Evolutionary conservation across 441 rosid genomes (phyloP).

Genomic region (Flueggea neowawraea): DNA sequence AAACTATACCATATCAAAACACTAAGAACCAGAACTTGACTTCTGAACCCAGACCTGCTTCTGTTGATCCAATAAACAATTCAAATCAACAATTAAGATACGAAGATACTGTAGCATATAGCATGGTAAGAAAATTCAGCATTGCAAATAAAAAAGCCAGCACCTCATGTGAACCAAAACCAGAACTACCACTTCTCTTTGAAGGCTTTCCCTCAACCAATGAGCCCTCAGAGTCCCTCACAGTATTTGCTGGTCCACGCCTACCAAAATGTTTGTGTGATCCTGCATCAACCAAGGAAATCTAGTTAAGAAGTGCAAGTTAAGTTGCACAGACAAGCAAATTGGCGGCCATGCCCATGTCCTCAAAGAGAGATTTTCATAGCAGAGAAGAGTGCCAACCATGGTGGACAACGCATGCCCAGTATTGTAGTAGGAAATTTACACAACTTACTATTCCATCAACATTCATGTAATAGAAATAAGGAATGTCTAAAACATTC

Average conservation of each 20-base stretch:
- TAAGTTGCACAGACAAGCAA: no score
- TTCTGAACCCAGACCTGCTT: slow-evolving; percentile 88
- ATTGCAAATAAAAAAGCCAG: slow-evolving; percentile 7
- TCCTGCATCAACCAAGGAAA: slow-evolving; percentile 33
- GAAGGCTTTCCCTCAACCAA: slow-evolving; percentile 49
- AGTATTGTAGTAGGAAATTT: no score
- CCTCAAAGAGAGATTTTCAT: neutral
- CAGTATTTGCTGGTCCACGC: slow-evolving; percentile 35
- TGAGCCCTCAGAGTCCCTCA: slow-evolving; percentile 45
- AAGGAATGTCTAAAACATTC: no score
- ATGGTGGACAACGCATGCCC: no score
- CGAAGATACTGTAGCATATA: neutral
- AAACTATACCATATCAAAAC: slow-evolving; percentile 24
- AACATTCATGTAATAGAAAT: neutral
- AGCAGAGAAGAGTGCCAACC: no score
- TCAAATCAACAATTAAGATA: slow-evolving; percentile 1
- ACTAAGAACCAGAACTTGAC: slow-evolving; percentile 64
- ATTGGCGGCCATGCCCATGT: neutral
- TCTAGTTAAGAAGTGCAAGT: slow-evolving; percentile 6
- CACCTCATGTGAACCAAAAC: slow-evolving; percentile 68
- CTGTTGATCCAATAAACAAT: slow-evolving; percentile 29
- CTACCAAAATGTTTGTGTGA: slow-evolving; percentile 55
- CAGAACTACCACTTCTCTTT: slow-evolving; percentile 57
- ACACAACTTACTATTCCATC: neutral
- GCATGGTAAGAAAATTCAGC: neutral